Percentiles rank a stretch among this genome's conserved stretches.
Evolutionary conservation across 352 stramenopile genomes (phyloP).

Genomic region (Phytopythium delawarense): DNA sequence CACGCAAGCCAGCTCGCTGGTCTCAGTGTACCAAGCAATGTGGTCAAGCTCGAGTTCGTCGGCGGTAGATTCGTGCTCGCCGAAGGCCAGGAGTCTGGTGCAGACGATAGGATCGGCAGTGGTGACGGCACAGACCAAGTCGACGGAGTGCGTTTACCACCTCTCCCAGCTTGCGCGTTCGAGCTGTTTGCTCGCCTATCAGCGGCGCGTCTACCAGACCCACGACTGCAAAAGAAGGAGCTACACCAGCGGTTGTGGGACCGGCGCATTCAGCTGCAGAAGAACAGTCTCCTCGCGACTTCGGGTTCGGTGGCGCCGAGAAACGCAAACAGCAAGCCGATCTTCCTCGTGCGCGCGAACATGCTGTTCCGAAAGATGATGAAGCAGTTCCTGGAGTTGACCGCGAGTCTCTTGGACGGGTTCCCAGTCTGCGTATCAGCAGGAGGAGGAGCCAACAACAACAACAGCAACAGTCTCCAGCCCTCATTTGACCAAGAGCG

Average conservation of each 20-base stretch:
- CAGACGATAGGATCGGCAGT: not conserved
- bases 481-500: conserved; percentile 14
- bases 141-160: conserved; percentile 5
- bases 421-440: conserved; percentile 14
- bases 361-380: conserved; percentile 25
- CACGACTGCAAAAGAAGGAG: conserved; percentile 27
- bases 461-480: conserved; percentile 9
- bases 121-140: not conserved
- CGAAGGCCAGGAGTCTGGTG: not conserved
- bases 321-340: conserved; percentile 2
- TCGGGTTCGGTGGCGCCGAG: not conserved
- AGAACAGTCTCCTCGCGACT: conserved; percentile 23
- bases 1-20: conserved; percentile 28
- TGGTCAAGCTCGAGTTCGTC: conserved; percentile 35
- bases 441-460: not conserved
- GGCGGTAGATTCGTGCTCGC: conserved; percentile 22
- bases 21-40: conserved; percentile 26
- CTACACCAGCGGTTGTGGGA: conserved; percentile 43
- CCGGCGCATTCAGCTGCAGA: conserved; percentile 43
- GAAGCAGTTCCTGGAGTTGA: conserved; percentile 24
- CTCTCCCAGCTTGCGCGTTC: conserved; percentile 12
- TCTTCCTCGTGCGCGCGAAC: conserved; percentile 17
- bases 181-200: conserved; percentile 12
- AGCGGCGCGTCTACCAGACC: conserved; percentile 20
- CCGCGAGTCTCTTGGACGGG: conserved; percentile 13